Percentiles rank a stretch among this genome's conserved stretches.
phyloP scores from a whole-genome alignment of 306 rosid genomes.

The Acacia acuminata region DNA sequence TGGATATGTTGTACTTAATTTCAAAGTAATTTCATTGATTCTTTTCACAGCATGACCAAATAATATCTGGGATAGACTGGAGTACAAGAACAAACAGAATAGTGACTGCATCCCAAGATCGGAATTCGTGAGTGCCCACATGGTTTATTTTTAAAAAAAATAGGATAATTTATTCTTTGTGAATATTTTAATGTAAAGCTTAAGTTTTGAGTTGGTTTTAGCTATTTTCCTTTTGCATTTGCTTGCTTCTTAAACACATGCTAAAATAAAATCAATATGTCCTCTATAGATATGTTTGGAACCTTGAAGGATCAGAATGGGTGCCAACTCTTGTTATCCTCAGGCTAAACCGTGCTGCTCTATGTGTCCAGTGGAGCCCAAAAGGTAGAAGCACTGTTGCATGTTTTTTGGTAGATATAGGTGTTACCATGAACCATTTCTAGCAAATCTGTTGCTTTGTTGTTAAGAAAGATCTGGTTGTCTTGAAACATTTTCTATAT shows the following conservation, averaged over 20 bases:
- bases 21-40: conserved; percentile 23
- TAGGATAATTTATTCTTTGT: not conserved
- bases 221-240: not conserved
- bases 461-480: not conserved
- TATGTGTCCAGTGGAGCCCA: conserved; percentile 98
- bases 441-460: conserved; percentile 21
- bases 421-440: conserved; percentile 20
- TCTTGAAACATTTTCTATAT: not conserved
- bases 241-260: not conserved
- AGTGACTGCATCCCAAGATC: conserved; percentile 95
- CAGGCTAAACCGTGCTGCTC: conserved; percentile 97
- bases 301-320: conserved; percentile 95
- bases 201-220: not conserved
- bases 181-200: not conserved
- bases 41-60: conserved; percentile 83
- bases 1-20: conserved; percentile 29
- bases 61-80: conserved; percentile 94
- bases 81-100: conserved; percentile 82
- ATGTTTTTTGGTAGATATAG: conserved; percentile 27
- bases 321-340: conserved; percentile 99
- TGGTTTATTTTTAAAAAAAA: conserved; percentile 29
- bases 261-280: conserved; percentile 13
- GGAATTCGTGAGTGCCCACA: conserved; percentile 86
- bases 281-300: conserved; percentile 86
- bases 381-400: conserved; percentile 57